Evolutionary conservation across 2,329 filamentous ascomycete genomes (phyloP), one percentile per base, ranked within the genome.

Genomic region (Nemania sp.): DNA sequence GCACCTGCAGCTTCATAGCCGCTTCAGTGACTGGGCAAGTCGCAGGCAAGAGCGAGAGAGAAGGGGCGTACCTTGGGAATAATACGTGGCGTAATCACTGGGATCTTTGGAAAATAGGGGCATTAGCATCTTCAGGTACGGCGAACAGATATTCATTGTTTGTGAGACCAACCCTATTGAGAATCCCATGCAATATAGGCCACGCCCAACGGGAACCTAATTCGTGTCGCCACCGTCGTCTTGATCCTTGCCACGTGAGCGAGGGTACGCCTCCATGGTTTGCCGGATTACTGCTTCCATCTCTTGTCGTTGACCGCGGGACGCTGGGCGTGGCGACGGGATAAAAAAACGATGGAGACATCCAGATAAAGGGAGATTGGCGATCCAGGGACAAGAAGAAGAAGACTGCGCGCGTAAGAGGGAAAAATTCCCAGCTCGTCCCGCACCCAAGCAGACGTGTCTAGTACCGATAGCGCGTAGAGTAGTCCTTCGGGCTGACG

Each of bases 401-500:
- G n/a, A n/a, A n/a, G 15, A 32, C 6, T n/a, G 17, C 29, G 29
- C 25, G 43, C 9, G 15, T 39, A 42, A 39, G 21, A 25, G n/a
- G n/a, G 32, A 35, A 40, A 7, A 12, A 2, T 21, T 17, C 46
- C 17, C n/a, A n/a, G n/a, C n/a, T 46, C 13, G 17, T 20, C 25
- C 25, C 25, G 7, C 4, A 3, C 25, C 25, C 12, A 32, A 32
- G 48, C n/a, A 39, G 9, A n/a, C 5, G 13, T 5, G 18, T 18
- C 58, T 72, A 74, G 60, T 74, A 74, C 49, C 69, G 68, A 55
- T 74, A 72, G 35, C 70, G 66, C 0, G 69, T 62, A 39, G 68
- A 71, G 67, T 78, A 81, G 74, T 87, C 93, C 82, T 98, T 99
- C 1, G 94, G 95, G 73, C 92, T 96, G 67, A 98, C 92, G 42